phyloP scores from a whole-genome alignment of 2,329 filamentous ascomycete genomes.

The Ophioceras dolichostomum region DNA sequence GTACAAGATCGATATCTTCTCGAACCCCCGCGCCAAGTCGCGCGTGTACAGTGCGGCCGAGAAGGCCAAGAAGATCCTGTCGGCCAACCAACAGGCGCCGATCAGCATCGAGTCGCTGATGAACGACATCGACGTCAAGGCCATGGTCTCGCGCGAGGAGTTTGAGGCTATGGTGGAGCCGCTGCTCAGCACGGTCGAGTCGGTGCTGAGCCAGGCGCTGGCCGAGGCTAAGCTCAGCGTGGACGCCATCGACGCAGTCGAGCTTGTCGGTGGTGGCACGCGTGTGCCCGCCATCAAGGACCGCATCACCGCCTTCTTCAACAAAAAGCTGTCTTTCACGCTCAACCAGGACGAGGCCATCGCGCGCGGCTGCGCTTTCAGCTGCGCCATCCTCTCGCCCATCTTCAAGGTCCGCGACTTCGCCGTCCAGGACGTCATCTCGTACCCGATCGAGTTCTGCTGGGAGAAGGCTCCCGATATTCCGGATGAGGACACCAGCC shows the following conservation, averaged over 20 bases:
- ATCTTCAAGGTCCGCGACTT: slow-evolving; percentile 99
- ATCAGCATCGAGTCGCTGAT: slow-evolving; percentile 97
- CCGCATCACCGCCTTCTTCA: slow-evolving; percentile 79
- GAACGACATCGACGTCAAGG: slow-evolving; percentile 88
- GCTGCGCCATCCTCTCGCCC: slow-evolving; percentile 92
- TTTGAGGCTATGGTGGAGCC: slow-evolving; percentile 85
- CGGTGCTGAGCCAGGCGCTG: slow-evolving; percentile 79
- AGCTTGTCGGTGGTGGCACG: slow-evolving; percentile 89
- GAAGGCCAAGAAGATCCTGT: slow-evolving; percentile 97
- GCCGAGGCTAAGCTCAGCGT: slow-evolving; percentile 83
- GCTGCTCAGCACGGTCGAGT: slow-evolving; percentile 59
- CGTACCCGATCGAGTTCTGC: slow-evolving; percentile 95
- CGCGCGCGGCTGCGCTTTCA: slow-evolving; percentile 90
- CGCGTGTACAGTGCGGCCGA: slow-evolving; percentile 82
- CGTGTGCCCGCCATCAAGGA: slow-evolving; percentile 92
- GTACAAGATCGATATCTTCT: slow-evolving; percentile 91
- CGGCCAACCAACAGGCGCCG: slow-evolving; percentile 83
- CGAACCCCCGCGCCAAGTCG: slow-evolving; percentile 78
- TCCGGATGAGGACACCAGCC: slow-evolving; percentile 92
- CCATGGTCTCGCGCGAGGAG: slow-evolving; percentile 87
- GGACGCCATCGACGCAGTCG: slow-evolving; percentile 87
- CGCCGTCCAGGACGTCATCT: slow-evolving; percentile 91
- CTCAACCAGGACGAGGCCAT: slow-evolving; percentile 97
- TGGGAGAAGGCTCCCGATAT: slow-evolving; percentile 99
- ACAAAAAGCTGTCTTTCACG: slow-evolving; percentile 86